These are phyloP conservation scores for Alopecurus myosuroides DNA, from an alignment of 176 grass and related monocot species.

Conservation along the genomic window DNA sequence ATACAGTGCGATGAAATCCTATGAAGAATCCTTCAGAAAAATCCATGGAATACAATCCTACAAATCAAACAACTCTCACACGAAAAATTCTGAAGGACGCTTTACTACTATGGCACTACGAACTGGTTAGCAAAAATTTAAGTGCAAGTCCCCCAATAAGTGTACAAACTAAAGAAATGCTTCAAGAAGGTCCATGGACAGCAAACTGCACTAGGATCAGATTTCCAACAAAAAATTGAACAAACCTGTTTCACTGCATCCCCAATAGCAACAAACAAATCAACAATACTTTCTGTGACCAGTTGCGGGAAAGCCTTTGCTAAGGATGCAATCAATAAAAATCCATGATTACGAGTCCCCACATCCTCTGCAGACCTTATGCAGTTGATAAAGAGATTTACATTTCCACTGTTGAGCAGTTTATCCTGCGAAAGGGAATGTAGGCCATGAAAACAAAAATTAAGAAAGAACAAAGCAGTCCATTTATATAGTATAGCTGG, in stretches of 20 bases:
- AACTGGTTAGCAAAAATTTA: not conserved
- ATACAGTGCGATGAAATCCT: not conserved
- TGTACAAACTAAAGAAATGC: not conserved
- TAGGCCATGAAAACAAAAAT: slow-evolving; percentile 25
- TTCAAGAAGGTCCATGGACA: not conserved
- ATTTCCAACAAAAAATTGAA: not conserved
- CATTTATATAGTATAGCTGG: not conserved
- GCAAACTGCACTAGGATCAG: slow-evolving; percentile 9
- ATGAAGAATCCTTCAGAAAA: no score
- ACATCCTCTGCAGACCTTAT: slow-evolving; percentile 48
- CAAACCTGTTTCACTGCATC: slow-evolving; percentile 89
- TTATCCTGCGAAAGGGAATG: slow-evolving; percentile 53
- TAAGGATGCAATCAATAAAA: slow-evolving; percentile 76
- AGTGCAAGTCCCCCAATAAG: not conserved
- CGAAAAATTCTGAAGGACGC: not conserved
- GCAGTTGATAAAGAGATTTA: slow-evolving; percentile 56
- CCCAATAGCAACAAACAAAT: slow-evolving; percentile 79
- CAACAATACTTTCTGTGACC: slow-evolving; percentile 65
- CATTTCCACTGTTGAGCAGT: slow-evolving; percentile 45
- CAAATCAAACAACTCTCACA: not conserved
- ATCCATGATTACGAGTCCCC: slow-evolving; percentile 63
- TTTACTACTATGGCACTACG: not conserved
- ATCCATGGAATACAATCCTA: not conserved
- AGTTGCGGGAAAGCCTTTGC: slow-evolving; percentile 53
- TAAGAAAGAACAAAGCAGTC: not conserved